Percentiles rank a stretch among this genome's conserved stretches.
These are phyloP conservation scores for Neurospora cerealis DNA, from an alignment of 495 filamentous ascomycete genomes.

Conservation along the genomic window DNA sequence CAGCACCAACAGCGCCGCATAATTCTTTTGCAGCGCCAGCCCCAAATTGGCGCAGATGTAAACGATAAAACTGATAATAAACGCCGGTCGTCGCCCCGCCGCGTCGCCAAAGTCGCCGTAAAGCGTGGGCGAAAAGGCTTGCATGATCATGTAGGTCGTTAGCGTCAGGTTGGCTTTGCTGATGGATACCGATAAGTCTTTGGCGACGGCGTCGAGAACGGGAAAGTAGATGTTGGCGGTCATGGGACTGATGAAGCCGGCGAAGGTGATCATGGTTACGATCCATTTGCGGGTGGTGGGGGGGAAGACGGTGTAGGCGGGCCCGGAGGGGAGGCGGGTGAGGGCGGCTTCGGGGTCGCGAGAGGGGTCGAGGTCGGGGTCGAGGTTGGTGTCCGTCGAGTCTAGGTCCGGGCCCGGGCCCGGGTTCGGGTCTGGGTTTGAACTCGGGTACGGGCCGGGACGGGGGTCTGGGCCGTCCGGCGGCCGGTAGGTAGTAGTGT, in stretches of 20 bases:
- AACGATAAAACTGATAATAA: slow-evolving; percentile 46
- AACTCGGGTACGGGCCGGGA: neutral
- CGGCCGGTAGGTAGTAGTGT: neutral
- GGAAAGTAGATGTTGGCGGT: slow-evolving; percentile 78
- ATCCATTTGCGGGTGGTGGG: slow-evolving; percentile 47
- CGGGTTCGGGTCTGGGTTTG: neutral
- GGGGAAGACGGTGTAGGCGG: slow-evolving; percentile 48
- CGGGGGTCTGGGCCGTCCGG: neutral
- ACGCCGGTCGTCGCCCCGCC: slow-evolving; percentile 49
- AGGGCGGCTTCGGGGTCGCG: slow-evolving; percentile 15
- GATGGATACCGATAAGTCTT: slow-evolving; percentile 46
- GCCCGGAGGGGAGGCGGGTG: slow-evolving; percentile 26
- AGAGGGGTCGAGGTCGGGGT: slow-evolving; percentile 2
- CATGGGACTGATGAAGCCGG: slow-evolving; percentile 61
- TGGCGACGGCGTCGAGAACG: slow-evolving; percentile 48
- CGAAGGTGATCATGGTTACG: slow-evolving; percentile 54
- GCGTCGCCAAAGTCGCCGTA: slow-evolving; percentile 52
- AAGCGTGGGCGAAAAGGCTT: slow-evolving; percentile 49
- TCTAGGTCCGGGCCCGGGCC: neutral
- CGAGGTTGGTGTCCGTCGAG: neutral
- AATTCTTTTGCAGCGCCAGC: slow-evolving; percentile 49
- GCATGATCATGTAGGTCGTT: slow-evolving; percentile 55
- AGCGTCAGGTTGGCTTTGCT: slow-evolving; percentile 57
- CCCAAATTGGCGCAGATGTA: slow-evolving; percentile 56
- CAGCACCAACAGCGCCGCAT: slow-evolving; percentile 49